These are phyloP conservation scores for Fraxinus cuspidata DNA, from an alignment of 257 asterid genomes.

Conservation along the genomic window DNA sequence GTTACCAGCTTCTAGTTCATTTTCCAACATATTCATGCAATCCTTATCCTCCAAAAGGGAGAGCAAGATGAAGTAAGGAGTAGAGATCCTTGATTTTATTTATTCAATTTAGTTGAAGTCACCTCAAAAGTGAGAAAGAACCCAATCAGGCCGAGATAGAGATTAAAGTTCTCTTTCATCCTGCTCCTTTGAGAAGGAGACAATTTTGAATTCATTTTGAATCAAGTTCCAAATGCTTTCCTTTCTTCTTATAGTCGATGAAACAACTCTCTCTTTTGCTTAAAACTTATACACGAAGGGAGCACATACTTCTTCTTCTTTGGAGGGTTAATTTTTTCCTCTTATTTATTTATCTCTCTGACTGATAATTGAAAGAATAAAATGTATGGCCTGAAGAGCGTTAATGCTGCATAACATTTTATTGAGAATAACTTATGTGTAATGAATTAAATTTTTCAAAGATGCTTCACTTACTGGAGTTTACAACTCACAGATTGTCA, in stretches of 20 bases:
- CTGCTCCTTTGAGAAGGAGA: neutral
- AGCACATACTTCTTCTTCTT: no score
- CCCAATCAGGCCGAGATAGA: neutral
- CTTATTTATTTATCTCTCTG: neutral
- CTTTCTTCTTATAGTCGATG: neutral
- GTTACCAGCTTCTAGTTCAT: neutral
- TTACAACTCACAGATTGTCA: neutral
- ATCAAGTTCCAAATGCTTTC: slow-evolving; percentile 1
- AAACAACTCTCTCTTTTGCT: neutral
- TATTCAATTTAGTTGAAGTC: neutral
- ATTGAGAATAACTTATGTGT: neutral
- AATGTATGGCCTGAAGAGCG: neutral
- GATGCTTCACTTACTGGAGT: neutral
- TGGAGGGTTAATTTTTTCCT: no score
- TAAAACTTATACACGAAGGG: no score
- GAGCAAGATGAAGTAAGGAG: slow-evolving; percentile 7
- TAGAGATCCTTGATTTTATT: neutral
- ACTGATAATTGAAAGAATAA: neutral
- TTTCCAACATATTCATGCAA: slow-evolving; percentile 1
- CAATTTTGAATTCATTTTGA: neutral
- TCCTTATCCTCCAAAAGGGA: slow-evolving; percentile 8
- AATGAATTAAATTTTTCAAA: neutral
- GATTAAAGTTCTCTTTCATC: slow-evolving; percentile 4
- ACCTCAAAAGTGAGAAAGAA: neutral
- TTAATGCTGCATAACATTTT: neutral